Conservation (phyloP, 2,329 filamentous ascomycete species). For the Diplocarpon rosae region DNA sequence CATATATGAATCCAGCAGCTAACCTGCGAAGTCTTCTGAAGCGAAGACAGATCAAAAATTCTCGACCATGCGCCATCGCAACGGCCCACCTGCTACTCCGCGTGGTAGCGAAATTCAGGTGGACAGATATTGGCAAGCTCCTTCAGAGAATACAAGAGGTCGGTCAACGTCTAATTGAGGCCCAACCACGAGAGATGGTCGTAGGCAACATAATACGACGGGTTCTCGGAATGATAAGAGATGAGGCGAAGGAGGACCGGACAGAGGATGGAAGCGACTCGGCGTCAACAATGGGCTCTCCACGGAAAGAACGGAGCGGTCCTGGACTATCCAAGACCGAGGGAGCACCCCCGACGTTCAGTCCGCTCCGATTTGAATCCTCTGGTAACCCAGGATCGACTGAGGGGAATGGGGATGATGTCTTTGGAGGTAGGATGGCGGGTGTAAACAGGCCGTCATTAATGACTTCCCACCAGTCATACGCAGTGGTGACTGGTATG, state of each 20-base stretch:
- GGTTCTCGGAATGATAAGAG: slow-evolving; percentile 80
- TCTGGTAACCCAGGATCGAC: slow-evolving; percentile 14
- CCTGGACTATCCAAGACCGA: slow-evolving; percentile 9
- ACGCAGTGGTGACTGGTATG: slow-evolving; percentile 42
- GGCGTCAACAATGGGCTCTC: slow-evolving; percentile 22
- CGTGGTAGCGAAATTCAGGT: slow-evolving; percentile 73
- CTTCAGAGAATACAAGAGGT: slow-evolving; percentile 70
- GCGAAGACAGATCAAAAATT: slow-evolving; percentile 77
- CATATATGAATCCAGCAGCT: slow-evolving; percentile 3
- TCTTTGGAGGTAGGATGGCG: slow-evolving; percentile 15
- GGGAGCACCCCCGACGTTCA: slow-evolving; percentile 13
- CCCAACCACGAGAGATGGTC: slow-evolving; percentile 81
- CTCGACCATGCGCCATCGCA: slow-evolving; percentile 79
- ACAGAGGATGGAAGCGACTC: slow-evolving; percentile 39
- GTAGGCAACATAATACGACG: slow-evolving; percentile 91
- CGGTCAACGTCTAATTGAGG: slow-evolving; percentile 63
- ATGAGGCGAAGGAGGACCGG: slow-evolving; percentile 75
- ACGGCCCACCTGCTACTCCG: slow-evolving; percentile 82
- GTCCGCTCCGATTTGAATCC: slow-evolving; percentile 23
- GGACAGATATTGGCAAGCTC: slow-evolving; percentile 65
- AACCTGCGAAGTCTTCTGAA: slow-evolving; percentile 56
- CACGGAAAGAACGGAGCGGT: slow-evolving; percentile 16
- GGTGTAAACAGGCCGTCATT: slow-evolving; percentile 45
- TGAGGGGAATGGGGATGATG: slow-evolving; percentile 18
- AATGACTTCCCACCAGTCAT: slow-evolving; percentile 50